Evolutionary conservation across 2,329 filamentous ascomycete species (phyloP).

Genomic region (Aspergillus spinulosporus): DNA sequence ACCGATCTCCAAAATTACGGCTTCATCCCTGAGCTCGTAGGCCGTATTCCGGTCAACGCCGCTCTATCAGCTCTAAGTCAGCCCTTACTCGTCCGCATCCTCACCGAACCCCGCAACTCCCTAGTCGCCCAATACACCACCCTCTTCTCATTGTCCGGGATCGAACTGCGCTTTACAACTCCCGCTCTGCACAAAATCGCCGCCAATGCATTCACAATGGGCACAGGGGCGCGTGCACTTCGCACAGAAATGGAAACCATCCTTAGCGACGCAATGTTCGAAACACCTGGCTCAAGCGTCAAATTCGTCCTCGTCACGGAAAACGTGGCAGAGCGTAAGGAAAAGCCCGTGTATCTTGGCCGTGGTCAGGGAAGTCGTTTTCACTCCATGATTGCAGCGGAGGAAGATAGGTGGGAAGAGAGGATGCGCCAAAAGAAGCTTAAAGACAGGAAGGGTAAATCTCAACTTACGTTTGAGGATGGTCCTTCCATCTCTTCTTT

Average conservation of each 20-base stretch:
- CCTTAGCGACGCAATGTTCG: conserved; percentile 77
- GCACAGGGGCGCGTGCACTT: conserved; percentile 76
- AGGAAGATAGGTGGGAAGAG: conserved; percentile 54
- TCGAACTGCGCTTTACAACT: conserved; percentile 79
- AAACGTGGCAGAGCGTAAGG: conserved; percentile 63
- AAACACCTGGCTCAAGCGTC: conserved; percentile 65
- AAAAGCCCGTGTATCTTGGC: conserved; percentile 54
- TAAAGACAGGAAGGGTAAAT: conserved; percentile 26
- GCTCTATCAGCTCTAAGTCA: conserved; percentile 75
- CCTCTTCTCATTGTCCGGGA: conserved; percentile 76
- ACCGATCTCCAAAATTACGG: conserved; percentile 80
- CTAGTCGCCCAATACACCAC: conserved; percentile 85
- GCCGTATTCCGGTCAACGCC: conserved; percentile 87
- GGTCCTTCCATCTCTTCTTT: conserved; percentile 37
- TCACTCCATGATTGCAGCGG: conserved; percentile 51
- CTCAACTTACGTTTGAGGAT: conserved; percentile 16
- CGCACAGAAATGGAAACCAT: conserved; percentile 80
- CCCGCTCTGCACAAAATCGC: conserved; percentile 80
- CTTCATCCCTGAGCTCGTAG: conserved; percentile 92
- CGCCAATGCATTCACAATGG: conserved; percentile 64
- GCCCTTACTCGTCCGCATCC: conserved; percentile 72
- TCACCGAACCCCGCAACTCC: conserved; percentile 89
- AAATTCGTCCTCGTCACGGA: conserved; percentile 75
- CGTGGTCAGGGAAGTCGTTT: conserved; percentile 54
- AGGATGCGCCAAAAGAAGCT: conserved; percentile 36